Percentiles rank a stretch among this genome's conserved stretches.
These are phyloP conservation scores for Pseudotulostoma volvatum DNA, from an alignment of 495 filamentous ascomycete species.

Conservation along the genomic window DNA sequence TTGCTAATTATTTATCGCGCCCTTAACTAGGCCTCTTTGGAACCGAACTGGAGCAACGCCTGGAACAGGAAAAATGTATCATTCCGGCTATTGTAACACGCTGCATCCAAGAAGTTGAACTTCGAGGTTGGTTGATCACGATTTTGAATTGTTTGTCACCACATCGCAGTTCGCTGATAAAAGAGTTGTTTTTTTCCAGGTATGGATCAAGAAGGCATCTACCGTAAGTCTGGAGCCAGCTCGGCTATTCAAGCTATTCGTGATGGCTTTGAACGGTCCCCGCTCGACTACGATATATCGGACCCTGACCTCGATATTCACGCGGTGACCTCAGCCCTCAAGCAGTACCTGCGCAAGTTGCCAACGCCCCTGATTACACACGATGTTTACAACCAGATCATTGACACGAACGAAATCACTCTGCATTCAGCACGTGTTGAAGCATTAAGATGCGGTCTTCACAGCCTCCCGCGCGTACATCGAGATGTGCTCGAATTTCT, in stretches of 20 bases:
- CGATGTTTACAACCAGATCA: conserved; percentile 76
- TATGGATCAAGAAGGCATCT: conserved; percentile 97
- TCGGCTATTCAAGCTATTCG: conserved; percentile 74
- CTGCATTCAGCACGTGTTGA: conserved; percentile 36
- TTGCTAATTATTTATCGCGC: no score
- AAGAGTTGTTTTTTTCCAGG: conserved; percentile 35
- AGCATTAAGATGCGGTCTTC: conserved; percentile 51
- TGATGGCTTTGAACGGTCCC: conserved; percentile 71
- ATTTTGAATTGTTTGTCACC: not conserved
- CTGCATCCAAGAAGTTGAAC: conserved; percentile 94
- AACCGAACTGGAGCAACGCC: conserved; percentile 70
- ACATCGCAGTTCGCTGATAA: conserved; percentile 1
- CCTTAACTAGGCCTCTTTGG: conserved; percentile 55
- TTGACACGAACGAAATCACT: conserved; percentile 45
- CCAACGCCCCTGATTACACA: conserved; percentile 84
- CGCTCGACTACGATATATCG: conserved; percentile 66
- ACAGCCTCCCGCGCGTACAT: conserved; percentile 64
- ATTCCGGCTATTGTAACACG: conserved; percentile 83
- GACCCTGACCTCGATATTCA: conserved; percentile 91
- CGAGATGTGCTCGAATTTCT: conserved; percentile 83
- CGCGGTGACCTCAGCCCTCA: conserved; percentile 85
- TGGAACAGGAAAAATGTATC: conserved; percentile 75
- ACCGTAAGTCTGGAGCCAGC: conserved; percentile 88
- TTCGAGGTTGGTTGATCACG: conserved; percentile 38
- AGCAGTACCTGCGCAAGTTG: conserved; percentile 94